Percentiles rank a stretch among this genome's conserved stretches.
phyloP scores from a whole-genome alignment of 768 basidiomycete genomes.

The Lactifluus rugatus region DNA sequence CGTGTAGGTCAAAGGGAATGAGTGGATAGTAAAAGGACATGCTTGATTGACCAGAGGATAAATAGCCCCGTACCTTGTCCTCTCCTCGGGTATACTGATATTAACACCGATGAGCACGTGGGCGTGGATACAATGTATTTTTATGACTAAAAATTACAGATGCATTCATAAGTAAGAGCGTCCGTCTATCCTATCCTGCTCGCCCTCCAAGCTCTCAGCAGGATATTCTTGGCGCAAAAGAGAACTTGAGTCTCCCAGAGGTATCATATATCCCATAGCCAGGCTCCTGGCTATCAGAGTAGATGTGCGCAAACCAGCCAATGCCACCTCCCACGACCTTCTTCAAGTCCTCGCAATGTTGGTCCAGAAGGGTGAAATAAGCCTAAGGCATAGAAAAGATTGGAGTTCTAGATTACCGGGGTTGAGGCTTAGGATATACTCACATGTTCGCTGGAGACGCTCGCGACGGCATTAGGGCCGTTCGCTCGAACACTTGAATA shows the following conservation, averaged over 20 bases:
- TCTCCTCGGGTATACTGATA: not conserved
- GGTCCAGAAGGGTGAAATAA: constrained; percentile 58
- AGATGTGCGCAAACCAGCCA: constrained; percentile 79
- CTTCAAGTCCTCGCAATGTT: constrained; percentile 57
- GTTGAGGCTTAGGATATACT: constrained; percentile 17
- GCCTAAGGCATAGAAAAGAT: constrained; percentile 29
- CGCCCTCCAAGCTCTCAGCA: constrained; percentile 33
- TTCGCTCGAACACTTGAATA: constrained; percentile 56
- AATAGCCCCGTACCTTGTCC: too few relatives aligned
- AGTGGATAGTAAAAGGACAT: constrained; percentile 16
- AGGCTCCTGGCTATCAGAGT: constrained; percentile 53
- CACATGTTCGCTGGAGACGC: constrained; percentile 48
- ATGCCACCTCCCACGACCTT: constrained; percentile 51
- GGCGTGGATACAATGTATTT: not conserved
- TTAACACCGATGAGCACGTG: not conserved
- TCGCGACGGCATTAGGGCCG: constrained; percentile 48
- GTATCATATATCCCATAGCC: constrained; percentile 61
- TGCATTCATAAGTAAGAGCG: not conserved
- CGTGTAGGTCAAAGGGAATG: not conserved
- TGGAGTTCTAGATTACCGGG: not conserved
- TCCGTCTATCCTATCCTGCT: not conserved
- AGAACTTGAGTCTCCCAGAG: constrained; percentile 48
- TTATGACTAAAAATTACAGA: not conserved
- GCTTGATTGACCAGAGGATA: too few relatives aligned
- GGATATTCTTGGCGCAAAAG: constrained; percentile 49